phyloP scores from a whole-genome alignment of 1,284 basidiomycete species.

The Exobasidium cylindrosporum region DNA sequence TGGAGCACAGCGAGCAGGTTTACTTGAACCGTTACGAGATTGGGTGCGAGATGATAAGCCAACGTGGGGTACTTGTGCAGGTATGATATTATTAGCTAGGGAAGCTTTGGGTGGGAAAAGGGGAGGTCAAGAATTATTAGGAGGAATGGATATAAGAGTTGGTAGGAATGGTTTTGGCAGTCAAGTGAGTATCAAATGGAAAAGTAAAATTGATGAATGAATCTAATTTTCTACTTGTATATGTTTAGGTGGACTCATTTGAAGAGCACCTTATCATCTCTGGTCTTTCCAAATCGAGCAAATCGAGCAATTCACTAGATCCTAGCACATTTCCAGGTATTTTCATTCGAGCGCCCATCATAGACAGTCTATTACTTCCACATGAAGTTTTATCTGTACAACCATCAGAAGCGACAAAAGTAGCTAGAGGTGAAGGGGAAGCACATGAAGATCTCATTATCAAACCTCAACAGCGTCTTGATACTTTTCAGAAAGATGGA shows the following conservation, averaged over 20 bases:
- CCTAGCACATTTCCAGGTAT: conserved; percentile 72
- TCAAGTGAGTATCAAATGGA: conserved; percentile 25
- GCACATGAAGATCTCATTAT: conserved; percentile 3
- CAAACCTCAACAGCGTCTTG: conserved; percentile 7
- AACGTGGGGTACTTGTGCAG: conserved; percentile 95
- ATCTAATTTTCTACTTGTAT: not conserved
- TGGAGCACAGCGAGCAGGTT: conserved; percentile 72
- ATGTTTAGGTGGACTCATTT: conserved; percentile 76
- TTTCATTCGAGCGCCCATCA: conserved; percentile 90
- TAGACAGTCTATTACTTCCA: conserved; percentile 38
- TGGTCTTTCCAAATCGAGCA: conserved; percentile 58
- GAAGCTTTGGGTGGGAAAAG: conserved; percentile 69
- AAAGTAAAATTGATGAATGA: not conserved
- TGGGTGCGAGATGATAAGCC: conserved; percentile 66
- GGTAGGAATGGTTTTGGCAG: conserved; percentile 74
- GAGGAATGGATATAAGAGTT: conserved; percentile 76
- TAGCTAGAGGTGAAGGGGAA: conserved; percentile 14
- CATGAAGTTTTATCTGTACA: conserved; percentile 12
- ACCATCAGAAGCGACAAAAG: conserved; percentile 10
- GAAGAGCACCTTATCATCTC: conserved; percentile 72
- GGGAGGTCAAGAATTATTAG: conserved; percentile 81
- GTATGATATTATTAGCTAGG: conserved; percentile 76
- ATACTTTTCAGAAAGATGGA: not conserved
- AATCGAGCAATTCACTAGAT: conserved; percentile 30
- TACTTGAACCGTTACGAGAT: conserved; percentile 73